Evolutionary conservation across 176 grass and related monocot species (phyloP).

Genomic region (Tillandsia leiboldiana): DNA sequence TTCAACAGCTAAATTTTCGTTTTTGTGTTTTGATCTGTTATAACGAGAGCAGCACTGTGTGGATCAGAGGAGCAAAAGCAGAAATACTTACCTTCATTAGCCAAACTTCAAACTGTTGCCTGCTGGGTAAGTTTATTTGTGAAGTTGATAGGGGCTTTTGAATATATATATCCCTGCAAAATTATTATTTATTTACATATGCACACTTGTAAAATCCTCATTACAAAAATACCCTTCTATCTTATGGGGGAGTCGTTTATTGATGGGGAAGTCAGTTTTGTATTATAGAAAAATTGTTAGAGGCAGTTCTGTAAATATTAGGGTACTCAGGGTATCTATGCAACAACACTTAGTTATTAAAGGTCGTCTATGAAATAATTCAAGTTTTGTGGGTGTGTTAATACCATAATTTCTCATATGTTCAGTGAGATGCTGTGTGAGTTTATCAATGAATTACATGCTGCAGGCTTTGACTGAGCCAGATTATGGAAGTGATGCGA

Average conservation of each 20-base stretch:
- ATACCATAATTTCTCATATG: too few species aligned
- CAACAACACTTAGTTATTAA: too few species aligned
- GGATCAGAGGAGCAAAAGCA: conserved; percentile 67
- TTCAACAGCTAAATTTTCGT: neutral
- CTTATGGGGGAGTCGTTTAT: too few species aligned
- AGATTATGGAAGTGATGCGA: conserved; percentile 78
- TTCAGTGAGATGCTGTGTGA: too few species aligned
- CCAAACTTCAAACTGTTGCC: conserved; percentile 42
- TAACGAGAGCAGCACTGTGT: conserved; percentile 36
- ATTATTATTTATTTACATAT: neutral
- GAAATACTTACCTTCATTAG: conserved; percentile 49
- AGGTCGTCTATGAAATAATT: too few species aligned
- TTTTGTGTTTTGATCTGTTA: neutral
- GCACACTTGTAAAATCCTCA: too few species aligned
- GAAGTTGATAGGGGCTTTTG: neutral
- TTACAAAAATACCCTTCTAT: too few species aligned
- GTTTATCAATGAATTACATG: conserved; percentile 6
- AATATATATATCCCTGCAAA: neutral
- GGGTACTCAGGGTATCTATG: too few species aligned
- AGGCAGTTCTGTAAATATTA: too few species aligned
- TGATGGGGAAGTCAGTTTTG: too few species aligned
- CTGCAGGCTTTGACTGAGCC: conserved; percentile 66
- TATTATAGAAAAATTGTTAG: neutral
- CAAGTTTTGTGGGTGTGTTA: too few species aligned
- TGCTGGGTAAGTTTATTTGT: conserved; percentile 43